Conservation (phyloP, 2,329 filamentous ascomycete species). For the Beauveria varroae region DNA sequence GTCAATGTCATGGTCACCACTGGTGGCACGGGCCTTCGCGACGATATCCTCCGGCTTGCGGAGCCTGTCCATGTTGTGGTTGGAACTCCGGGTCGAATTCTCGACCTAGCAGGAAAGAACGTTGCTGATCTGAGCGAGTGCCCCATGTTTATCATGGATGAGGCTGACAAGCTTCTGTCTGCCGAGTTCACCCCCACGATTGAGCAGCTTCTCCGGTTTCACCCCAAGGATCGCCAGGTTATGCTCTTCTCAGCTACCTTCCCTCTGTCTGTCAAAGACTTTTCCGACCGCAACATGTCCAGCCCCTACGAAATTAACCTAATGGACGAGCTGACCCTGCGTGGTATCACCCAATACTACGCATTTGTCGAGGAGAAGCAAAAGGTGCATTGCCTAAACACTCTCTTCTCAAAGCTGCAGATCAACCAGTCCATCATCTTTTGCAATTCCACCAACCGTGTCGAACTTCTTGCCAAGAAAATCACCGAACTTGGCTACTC, state of each 20-base stretch:
- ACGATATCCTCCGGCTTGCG: slow-evolving; percentile 92
- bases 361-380: slow-evolving; percentile 99
- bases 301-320: slow-evolving; percentile 98
- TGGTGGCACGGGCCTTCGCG: slow-evolving; percentile 86
- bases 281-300: slow-evolving; percentile 97
- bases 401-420: slow-evolving; percentile 95
- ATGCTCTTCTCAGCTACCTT: slow-evolving; percentile 99
- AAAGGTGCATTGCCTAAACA: slow-evolving; percentile 98
- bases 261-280: slow-evolving; percentile 92
- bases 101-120: slow-evolving; percentile 92
- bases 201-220: slow-evolving; percentile 89
- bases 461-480: slow-evolving; percentile 96
- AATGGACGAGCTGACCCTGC: slow-evolving; percentile 97
- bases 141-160: slow-evolving; percentile 98
- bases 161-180: slow-evolving; percentile 95
- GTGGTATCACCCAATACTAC: slow-evolving; percentile 98
- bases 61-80: slow-evolving; percentile 97
- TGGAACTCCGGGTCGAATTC: slow-evolving; percentile 90
- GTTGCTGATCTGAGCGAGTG: slow-evolving; percentile 95
- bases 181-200: slow-evolving; percentile 96
- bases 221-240: slow-evolving; percentile 94
- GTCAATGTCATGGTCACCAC: slow-evolving; percentile 99
- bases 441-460: slow-evolving; percentile 98
- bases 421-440: slow-evolving; percentile 99
- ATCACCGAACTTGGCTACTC: slow-evolving; percentile 99